These are phyloP conservation scores for Trichoderma breve DNA, from an alignment of 2,329 filamentous ascomycete species.

Conservation along the genomic window DNA sequence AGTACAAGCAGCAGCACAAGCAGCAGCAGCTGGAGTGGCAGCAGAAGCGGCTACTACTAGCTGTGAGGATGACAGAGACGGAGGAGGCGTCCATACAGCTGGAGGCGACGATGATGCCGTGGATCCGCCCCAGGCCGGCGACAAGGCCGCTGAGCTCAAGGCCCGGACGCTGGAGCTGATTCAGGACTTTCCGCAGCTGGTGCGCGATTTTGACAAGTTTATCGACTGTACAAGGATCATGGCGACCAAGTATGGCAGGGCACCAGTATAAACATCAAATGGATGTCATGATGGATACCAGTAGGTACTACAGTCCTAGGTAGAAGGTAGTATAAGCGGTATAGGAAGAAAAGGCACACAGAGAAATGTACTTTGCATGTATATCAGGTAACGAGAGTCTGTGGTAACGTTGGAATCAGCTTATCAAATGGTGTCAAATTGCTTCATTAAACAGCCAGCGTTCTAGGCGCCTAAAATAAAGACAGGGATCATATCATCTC, in stretches of 20 bases:
- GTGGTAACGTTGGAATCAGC: neutral
- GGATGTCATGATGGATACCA: neutral
- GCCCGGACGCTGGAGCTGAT: conserved; percentile 26
- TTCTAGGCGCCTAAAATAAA: neutral
- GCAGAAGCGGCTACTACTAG: neutral
- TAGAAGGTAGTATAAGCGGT: neutral
- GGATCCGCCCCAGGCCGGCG: conserved; percentile 11
- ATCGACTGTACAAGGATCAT: conserved; percentile 22
- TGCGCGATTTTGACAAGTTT: conserved; percentile 31
- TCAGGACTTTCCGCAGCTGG: conserved; percentile 30
- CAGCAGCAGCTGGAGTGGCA: neutral
- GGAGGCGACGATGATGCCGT: neutral
- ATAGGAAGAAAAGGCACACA: neutral
- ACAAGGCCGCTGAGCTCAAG: conserved; percentile 26
- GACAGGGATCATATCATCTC: neutral
- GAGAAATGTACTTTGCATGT: neutral
- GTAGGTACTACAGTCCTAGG: neutral
- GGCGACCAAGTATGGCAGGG: neutral
- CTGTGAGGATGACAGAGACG: neutral
- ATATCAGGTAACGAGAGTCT: neutral
- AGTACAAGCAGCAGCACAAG: neutral
- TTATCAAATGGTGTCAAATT: neutral
- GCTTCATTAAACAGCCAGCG: neutral
- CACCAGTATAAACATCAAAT: neutral
- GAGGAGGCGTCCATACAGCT: neutral